Evolutionary conservation across 345 rosid species (phyloP).

Genomic region (Bretschneidera sinensis): DNA sequence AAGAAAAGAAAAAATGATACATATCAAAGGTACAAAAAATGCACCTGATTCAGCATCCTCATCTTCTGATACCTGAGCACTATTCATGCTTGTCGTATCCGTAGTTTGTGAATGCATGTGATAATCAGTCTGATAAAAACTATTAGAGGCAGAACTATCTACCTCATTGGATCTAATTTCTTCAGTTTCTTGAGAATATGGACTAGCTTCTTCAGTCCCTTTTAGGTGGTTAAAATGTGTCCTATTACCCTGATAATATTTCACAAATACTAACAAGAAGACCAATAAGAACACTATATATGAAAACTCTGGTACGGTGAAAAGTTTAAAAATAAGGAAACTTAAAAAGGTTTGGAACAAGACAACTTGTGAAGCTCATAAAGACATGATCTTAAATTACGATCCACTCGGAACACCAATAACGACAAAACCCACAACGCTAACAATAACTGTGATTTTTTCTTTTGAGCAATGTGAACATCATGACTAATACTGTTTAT

Average conservation of each 20-base stretch:
- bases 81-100: slow-evolving; percentile 58
- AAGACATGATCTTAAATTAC: background rate
- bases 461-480: too few relatives aligned
- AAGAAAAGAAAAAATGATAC: too few relatives aligned
- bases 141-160: slow-evolving; percentile 53
- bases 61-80: slow-evolving; percentile 60
- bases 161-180: slow-evolving; percentile 37
- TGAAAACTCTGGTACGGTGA: background rate
- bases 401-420: too few relatives aligned
- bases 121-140: slow-evolving; percentile 37
- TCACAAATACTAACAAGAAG: background rate
- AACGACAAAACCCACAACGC: too few relatives aligned
- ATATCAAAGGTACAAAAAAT: slow-evolving; percentile 12
- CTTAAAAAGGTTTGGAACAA: background rate
- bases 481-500: too few relatives aligned
- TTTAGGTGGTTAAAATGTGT: slow-evolving; percentile 47
- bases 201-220: slow-evolving; percentile 40
- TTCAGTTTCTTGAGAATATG: slow-evolving; percentile 44
- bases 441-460: too few relatives aligned
- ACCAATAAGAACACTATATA: background rate
- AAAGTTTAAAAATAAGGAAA: background rate
- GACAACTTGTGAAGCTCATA: background rate
- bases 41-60: slow-evolving; percentile 92
- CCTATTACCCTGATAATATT: slow-evolving; percentile 56
- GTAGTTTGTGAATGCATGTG: slow-evolving; percentile 50